Conservation (phyloP, 1,284 basidiomycete species). For the Sporisorium iseilematis-ciliati region DNA sequence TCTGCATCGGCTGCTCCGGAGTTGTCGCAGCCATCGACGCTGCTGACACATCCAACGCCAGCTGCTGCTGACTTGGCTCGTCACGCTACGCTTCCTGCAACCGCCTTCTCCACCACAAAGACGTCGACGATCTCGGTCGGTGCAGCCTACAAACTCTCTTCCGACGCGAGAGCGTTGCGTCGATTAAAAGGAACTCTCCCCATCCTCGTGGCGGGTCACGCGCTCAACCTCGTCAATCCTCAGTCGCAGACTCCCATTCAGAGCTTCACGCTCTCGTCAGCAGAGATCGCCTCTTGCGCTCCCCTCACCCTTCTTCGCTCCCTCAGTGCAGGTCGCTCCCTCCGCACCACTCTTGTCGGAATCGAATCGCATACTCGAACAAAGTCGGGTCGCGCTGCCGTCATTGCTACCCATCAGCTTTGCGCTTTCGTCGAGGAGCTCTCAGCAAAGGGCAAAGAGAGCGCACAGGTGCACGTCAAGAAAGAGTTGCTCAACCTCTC, state of each 20-base stretch:
- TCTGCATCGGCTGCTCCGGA: conserved; percentile 31
- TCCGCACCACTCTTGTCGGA: conserved; percentile 42
- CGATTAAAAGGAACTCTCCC: conserved; percentile 44
- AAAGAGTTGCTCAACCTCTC: conserved; percentile 32
- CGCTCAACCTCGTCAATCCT: conserved; percentile 51
- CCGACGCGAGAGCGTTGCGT: conserved; percentile 30
- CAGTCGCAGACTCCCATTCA: conserved; percentile 43
- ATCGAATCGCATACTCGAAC: conserved; percentile 25
- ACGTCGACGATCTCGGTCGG: conserved; percentile 32
- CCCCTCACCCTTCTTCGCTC: conserved; percentile 42
- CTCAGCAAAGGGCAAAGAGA: conserved; percentile 51
- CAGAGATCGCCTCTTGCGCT: conserved; percentile 34
- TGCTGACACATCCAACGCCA: conserved; percentile 31
- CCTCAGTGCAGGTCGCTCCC: conserved; percentile 19
- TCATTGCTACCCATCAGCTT: conserved; percentile 26
- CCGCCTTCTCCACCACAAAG: conserved; percentile 30
- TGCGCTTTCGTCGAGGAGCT: conserved; percentile 47
- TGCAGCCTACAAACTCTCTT: conserved; percentile 49
- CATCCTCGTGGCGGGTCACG: conserved; percentile 36
- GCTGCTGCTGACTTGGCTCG: conserved; percentile 33
- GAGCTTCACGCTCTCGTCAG: conserved; percentile 43
- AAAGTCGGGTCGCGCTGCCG: conserved; percentile 21
- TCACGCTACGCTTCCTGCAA: conserved; percentile 35
- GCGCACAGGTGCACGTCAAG: conserved; percentile 30
- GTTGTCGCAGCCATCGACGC: conserved; percentile 38